These are phyloP conservation scores for Mycena belliarum DNA, from an alignment of 768 basidiomycete species.

Conservation along the genomic window DNA sequence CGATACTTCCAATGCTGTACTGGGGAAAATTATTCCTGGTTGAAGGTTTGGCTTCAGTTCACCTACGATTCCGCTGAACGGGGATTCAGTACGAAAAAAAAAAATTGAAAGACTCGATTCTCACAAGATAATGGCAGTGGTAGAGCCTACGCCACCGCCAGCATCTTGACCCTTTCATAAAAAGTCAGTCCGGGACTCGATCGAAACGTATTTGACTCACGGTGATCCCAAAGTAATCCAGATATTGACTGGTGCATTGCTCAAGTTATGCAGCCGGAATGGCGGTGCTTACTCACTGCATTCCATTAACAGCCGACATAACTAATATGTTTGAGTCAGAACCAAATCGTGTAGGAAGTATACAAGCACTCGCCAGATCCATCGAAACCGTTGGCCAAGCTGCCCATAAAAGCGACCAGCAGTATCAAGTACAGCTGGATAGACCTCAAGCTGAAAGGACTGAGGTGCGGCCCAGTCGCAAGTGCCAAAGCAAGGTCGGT, in stretches of 20 bases:
- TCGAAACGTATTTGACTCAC: not conserved
- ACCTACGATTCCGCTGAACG: slow-evolving; percentile 20
- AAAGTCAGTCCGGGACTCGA: not conserved
- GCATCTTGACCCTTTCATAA: slow-evolving; percentile 13
- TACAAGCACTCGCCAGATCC: slow-evolving; percentile 37
- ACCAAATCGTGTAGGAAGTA: not conserved
- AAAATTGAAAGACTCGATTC: not conserved
- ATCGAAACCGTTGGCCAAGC: slow-evolving; percentile 49
- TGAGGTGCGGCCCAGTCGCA: slow-evolving; percentile 43
- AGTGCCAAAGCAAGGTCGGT: slow-evolving; percentile 47
- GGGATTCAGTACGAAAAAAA: not conserved
- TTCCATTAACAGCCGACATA: slow-evolving; percentile 23
- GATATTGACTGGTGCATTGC: slow-evolving; percentile 8
- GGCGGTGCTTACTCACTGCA: slow-evolving; percentile 5
- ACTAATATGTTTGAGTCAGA: slow-evolving; percentile 1
- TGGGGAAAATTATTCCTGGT: not conserved
- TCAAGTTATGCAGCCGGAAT: not conserved
- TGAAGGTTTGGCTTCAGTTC: not conserved
- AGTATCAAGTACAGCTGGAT: slow-evolving; percentile 44
- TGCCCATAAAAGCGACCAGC: slow-evolving; percentile 46
- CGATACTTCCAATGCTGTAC: slow-evolving; percentile 20
- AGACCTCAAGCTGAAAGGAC: slow-evolving; percentile 37
- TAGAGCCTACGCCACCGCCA: slow-evolving; percentile 21
- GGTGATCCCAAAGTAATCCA: slow-evolving; percentile 13
- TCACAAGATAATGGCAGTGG: slow-evolving; percentile 21